Evolutionary conservation across 2,329 filamentous ascomycete species (phyloP).

Genomic region (Colletotrichum camelliae): DNA sequence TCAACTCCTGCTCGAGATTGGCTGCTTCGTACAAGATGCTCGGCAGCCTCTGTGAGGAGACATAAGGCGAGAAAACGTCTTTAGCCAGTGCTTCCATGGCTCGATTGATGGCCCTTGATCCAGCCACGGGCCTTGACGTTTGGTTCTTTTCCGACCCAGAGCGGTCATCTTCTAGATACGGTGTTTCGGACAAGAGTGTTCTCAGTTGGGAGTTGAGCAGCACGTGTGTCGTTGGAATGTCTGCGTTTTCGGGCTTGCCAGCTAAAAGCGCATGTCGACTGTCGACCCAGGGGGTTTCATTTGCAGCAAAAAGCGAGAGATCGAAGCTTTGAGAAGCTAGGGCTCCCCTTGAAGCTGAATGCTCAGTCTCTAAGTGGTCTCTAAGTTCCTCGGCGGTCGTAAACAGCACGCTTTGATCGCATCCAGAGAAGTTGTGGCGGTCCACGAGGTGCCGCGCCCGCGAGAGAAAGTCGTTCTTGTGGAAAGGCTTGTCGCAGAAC

Average conservation of each 20-base stretch:
- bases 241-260: not conserved
- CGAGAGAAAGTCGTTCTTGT: not conserved
- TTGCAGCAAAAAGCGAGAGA: not conserved
- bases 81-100: not conserved
- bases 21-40: not conserved
- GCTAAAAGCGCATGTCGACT: not conserved
- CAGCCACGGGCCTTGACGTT: accelerated
- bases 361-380: not conserved
- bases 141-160: not conserved
- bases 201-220: not conserved
- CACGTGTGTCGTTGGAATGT: not conserved
- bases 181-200: not conserved
- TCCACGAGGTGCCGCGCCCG: not conserved
- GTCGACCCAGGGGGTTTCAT: accelerated
- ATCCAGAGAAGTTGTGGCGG: not conserved
- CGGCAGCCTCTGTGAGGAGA: not conserved
- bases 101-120: not conserved
- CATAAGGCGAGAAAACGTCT: not conserved
- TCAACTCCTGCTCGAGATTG: not conserved
- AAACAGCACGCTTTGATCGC: not conserved
- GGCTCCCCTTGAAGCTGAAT: not conserved
- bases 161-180: not conserved
- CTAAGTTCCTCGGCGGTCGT: not conserved
- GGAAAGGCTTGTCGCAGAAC: not conserved
- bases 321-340: not conserved